Percentiles rank a stretch among this genome's conserved stretches.
Evolutionary conservation across 176 grass and related monocot genomes (phyloP).

Genomic region (Avena sativa): DNA sequence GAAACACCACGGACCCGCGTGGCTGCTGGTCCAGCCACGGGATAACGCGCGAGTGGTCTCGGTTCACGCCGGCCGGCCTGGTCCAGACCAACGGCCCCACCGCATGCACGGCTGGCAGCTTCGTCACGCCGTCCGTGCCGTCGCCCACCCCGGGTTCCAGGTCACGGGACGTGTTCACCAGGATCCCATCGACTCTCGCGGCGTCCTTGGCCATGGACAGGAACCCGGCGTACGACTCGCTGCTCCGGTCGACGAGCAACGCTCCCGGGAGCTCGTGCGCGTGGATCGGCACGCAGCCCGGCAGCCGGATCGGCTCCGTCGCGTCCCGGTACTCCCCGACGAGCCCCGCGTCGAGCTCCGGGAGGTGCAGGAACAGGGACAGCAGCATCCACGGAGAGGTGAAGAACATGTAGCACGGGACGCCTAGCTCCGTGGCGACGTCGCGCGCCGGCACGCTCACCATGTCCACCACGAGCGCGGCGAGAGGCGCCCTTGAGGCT

Average conservation of each 20-base stretch:
- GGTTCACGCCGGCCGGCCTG: constrained; percentile 3
- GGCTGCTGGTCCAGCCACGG: constrained; percentile 67
- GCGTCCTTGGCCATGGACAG: constrained; percentile 44
- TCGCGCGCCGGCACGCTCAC: constrained; percentile 37
- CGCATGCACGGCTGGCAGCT: constrained; percentile 38
- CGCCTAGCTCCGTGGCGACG: constrained; percentile 39
- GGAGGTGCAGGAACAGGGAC: constrained; percentile 69
- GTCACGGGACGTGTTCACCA: constrained; percentile 65
- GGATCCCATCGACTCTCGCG: constrained; percentile 42
- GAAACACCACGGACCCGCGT: constrained; percentile 51
- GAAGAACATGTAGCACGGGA: constrained; percentile 68
- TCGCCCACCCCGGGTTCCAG: constrained; percentile 53
- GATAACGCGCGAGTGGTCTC: constrained; percentile 25
- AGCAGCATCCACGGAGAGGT: constrained; percentile 55
- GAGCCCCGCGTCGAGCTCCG: constrained; percentile 53
- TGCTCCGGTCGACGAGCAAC: constrained; percentile 51
- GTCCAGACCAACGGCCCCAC: constrained; percentile 64
- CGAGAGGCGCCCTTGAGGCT: constrained; percentile 6
- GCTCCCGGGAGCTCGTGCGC: constrained; percentile 39
- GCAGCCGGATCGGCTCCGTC: constrained; percentile 53
- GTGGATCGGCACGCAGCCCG: constrained; percentile 76
- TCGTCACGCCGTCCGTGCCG: background rate
- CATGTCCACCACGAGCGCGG: constrained; percentile 66
- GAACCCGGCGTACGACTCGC: constrained; percentile 51
- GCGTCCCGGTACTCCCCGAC: constrained; percentile 56